phyloP scores from a whole-genome alignment of 306 rosid species.

The Medicago ruthenica region DNA sequence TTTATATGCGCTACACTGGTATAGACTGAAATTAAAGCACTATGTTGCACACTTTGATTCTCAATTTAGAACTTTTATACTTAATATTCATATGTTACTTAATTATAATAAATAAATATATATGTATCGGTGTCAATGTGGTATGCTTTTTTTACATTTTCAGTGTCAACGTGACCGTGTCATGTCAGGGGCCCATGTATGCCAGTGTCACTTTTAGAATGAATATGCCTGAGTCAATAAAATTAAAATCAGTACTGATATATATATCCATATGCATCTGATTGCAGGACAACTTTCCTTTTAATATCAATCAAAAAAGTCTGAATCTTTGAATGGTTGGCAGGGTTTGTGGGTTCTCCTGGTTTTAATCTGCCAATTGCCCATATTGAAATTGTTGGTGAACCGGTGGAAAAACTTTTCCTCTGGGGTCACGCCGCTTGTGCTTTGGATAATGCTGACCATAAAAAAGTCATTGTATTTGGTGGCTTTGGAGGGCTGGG shows the following conservation, averaged over 20 bases:
- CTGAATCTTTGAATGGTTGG: slow-evolving; percentile 92
- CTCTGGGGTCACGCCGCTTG: slow-evolving; percentile 93
- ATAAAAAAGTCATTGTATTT: slow-evolving; percentile 58
- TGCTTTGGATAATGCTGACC: slow-evolving; percentile 40
- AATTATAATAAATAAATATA: too few species aligned
- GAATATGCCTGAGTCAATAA: slow-evolving; percentile 36
- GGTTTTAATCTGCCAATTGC: slow-evolving; percentile 57
- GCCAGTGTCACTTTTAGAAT: slow-evolving; percentile 12
- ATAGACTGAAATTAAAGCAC: neutral
- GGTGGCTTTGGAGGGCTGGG: slow-evolving; percentile 98
- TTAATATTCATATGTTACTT: too few species aligned
- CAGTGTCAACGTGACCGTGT: too few species aligned
- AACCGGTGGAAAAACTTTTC: slow-evolving; percentile 71
- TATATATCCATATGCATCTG: slow-evolving; percentile 53
- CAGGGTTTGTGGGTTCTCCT: slow-evolving; percentile 64
- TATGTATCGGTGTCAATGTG: too few species aligned
- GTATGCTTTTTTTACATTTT: too few species aligned
- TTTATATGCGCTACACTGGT: neutral
- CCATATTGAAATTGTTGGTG: slow-evolving; percentile 64
- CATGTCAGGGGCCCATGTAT: neutral
- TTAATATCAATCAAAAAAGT: slow-evolving; percentile 70
- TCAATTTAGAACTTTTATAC: too few species aligned
- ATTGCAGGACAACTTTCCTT: slow-evolving; percentile 82
- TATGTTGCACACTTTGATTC: neutral
- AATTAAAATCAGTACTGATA: slow-evolving; percentile 55